phyloP scores from a whole-genome alignment of 768 basidiomycete genomes.

The Lanmaoa rubissima region DNA sequence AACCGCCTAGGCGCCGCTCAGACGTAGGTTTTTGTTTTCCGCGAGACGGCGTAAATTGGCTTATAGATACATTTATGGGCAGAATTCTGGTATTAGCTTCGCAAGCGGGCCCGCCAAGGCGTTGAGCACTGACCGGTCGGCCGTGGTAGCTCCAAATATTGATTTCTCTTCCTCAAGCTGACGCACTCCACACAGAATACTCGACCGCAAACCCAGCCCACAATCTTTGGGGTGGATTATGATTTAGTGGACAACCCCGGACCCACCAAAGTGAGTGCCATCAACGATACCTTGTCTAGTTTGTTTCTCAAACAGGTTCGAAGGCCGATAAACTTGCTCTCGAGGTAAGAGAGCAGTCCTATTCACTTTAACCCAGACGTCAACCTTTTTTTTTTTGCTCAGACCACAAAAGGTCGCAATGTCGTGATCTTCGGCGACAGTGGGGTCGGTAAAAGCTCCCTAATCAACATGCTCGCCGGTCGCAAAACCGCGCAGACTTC shows the following conservation, averaged over 20 bases:
- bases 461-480: constrained; percentile 42
- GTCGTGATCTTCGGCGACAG: constrained; percentile 45
- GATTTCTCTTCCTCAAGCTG: not conserved
- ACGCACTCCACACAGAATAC: constrained; percentile 2
- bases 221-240: constrained; percentile 12
- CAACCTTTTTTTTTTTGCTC: not conserved
- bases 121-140: not conserved
- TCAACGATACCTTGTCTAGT: not conserved
- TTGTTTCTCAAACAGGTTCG: not conserved
- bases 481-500: constrained; percentile 31
- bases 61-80: not conserved
- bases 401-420: constrained; percentile 25
- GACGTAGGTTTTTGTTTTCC: constrained; percentile 9
- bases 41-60: not conserved
- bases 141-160: constrained; percentile 3
- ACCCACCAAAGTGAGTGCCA: constrained; percentile 7
- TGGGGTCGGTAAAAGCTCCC: constrained; percentile 43
- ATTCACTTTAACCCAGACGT: not conserved
- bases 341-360: constrained; percentile 11
- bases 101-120: not conserved
- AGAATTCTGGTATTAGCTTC: constrained; percentile 1
- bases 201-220: constrained; percentile 4
- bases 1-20: not conserved
- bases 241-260: not conserved
- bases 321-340: not conserved